A percentile compares a stretch with the other conserved stretches of the same genome.
Evolutionary conservation across 78 protist species (phyloP).

Genomic region (Pelomyxa schiedti): DNA sequence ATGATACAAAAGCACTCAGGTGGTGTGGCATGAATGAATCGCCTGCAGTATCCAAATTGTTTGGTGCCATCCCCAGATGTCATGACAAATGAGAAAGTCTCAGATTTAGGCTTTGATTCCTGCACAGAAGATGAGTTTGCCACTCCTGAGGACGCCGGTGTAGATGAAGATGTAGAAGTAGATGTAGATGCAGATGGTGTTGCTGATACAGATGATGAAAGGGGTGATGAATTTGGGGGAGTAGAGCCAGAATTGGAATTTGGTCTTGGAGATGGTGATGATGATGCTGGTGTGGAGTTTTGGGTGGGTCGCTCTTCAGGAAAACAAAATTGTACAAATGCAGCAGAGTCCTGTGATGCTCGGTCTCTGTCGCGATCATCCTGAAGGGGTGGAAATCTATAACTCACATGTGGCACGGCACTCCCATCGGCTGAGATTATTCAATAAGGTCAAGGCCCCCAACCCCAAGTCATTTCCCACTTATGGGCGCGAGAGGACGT

Average conservation of each 20-base stretch:
- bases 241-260: no score
- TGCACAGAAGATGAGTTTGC: no score
- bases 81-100: slow-evolving; percentile 7
- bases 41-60: slow-evolving; percentile 15
- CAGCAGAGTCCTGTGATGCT: background rate
- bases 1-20: slow-evolving; percentile 8
- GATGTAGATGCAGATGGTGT: no score
- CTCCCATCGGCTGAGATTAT: no score
- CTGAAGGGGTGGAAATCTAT: background rate
- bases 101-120: background rate
- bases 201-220: no score
- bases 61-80: slow-evolving; percentile 2
- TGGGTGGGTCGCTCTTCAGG: background rate
- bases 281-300: no score
- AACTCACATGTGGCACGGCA: background rate
- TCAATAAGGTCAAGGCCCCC: no score
- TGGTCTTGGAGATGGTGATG: no score
- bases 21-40: background rate
- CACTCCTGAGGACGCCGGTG: no score
- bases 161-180: background rate
- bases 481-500: no score
- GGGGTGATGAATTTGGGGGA: background rate
- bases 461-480: no score
- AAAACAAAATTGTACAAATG: background rate
- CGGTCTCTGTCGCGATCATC: background rate